Percentiles rank a stretch among this genome's conserved stretches.
Conservation (phyloP, 2,329 filamentous ascomycete genomes). For the Waltergamsia citrina region DNA sequence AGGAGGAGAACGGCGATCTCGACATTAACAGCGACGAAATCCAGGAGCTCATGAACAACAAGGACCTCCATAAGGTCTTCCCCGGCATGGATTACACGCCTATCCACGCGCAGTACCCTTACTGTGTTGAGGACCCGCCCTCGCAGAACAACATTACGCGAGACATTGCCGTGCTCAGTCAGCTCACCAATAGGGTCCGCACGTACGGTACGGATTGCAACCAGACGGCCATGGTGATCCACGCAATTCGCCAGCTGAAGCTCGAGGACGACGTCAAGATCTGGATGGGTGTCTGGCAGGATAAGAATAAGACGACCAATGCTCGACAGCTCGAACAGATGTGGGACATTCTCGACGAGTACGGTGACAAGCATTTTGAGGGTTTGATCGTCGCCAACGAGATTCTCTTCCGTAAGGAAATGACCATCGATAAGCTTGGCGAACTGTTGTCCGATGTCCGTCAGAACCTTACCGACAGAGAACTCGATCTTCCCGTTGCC, state of each 20-base stretch:
- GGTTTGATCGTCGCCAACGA: slow-evolving; percentile 78
- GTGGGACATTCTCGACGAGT: slow-evolving; percentile 69
- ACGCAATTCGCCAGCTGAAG: slow-evolving; percentile 66
- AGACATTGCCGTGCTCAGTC: slow-evolving; percentile 81
- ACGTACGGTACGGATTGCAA: slow-evolving; percentile 97
- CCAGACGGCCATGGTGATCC: slow-evolving; percentile 87
- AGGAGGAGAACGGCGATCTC: slow-evolving; percentile 57
- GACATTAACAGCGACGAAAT: slow-evolving; percentile 69
- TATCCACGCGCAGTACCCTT: slow-evolving; percentile 81
- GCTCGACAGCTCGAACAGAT: slow-evolving; percentile 72
- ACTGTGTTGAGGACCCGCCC: slow-evolving; percentile 66
- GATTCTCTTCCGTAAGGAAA: slow-evolving; percentile 67
- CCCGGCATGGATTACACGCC: slow-evolving; percentile 94
- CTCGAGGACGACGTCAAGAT: slow-evolving; percentile 69
- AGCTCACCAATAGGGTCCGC: slow-evolving; percentile 79
- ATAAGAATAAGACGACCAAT: slow-evolving; percentile 75
- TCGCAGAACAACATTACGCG: slow-evolving; percentile 92
- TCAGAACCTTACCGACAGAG: slow-evolving; percentile 58
- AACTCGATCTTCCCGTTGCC: slow-evolving; percentile 66
- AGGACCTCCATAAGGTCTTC: slow-evolving; percentile 82
- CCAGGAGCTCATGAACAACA: slow-evolving; percentile 70
- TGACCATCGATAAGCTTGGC: slow-evolving; percentile 55
- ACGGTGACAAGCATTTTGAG: slow-evolving; percentile 62
- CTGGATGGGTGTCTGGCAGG: slow-evolving; percentile 93
- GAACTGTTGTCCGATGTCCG: slow-evolving; percentile 58